Evolutionary conservation across 805 yeast genomes (phyloP).

Genomic region (Henningerozyma blattae): DNA sequence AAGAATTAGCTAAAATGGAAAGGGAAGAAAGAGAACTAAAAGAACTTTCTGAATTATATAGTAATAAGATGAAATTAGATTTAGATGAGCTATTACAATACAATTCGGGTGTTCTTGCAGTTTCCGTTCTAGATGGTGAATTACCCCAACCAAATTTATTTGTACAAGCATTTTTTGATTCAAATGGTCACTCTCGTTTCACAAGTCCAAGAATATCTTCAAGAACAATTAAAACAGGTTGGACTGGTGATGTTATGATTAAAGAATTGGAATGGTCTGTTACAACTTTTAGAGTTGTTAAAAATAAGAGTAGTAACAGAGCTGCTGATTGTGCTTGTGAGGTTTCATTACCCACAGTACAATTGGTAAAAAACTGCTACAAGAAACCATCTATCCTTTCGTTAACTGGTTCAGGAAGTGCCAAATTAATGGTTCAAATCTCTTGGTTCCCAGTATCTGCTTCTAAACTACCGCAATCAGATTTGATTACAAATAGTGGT

Average conservation of each 20-base stretch:
- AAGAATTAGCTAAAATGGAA: constrained; percentile 19
- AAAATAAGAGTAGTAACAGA: constrained; percentile 41
- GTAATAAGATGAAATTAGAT: constrained; percentile 37
- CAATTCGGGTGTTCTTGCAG: constrained; percentile 67
- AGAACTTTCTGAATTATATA: constrained; percentile 29
- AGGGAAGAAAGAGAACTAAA: constrained; percentile 21
- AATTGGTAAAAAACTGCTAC: constrained; percentile 55
- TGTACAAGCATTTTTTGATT: constrained; percentile 70
- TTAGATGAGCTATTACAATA: constrained; percentile 45
- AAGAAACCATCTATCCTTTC: constrained; percentile 45
- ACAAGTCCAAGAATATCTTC: constrained; percentile 37
- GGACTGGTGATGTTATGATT: constrained; percentile 63
- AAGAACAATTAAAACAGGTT: constrained; percentile 26
- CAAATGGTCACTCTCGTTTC: constrained; percentile 52
- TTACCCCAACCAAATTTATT: constrained; percentile 44
- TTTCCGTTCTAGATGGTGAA: constrained; percentile 49
- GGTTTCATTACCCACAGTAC: constrained; percentile 51
- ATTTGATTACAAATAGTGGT: constrained; percentile 69
- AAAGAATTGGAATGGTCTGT: constrained; percentile 70
- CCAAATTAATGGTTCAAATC: constrained; percentile 44
- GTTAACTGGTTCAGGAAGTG: constrained; percentile 40
- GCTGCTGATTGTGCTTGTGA: constrained; percentile 49
- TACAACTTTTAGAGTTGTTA: constrained; percentile 48
- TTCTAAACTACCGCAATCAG: constrained; percentile 54
- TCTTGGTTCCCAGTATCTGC: constrained; percentile 72